Evolutionary conservation across 225 moss, liverwort and hornwort genomes (phyloP), one percentile per base, ranked within the genome.

Genomic region (Physcomitrium patens): DNA sequence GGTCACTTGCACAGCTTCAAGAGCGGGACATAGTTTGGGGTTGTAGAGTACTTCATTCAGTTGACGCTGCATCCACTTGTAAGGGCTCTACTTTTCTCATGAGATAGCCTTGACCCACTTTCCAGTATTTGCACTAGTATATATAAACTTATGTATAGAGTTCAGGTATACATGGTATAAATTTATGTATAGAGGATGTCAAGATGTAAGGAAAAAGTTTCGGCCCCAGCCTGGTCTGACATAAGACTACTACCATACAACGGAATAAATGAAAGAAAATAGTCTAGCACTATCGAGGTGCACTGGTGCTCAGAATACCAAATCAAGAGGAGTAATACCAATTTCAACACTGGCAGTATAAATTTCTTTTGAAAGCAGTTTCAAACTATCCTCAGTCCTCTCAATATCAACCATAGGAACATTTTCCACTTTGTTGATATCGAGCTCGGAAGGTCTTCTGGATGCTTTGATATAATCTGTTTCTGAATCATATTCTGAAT

Each of bases 401-500:
- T 44, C 76, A 42, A 53, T 70, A 37, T 70, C 67, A 75, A 81
- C 70, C 41, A 85, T 69, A 67, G 79, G 54, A 45, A 93, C 83
- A 55, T 73, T 79, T 48, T 94, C 89, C 81, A 89, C 91, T 71
- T 72, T 87, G 78, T 91, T 91, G 63, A 83, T 82, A 69, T 93
- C 97, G 59, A 97, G 86, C 76, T 93, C 97, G 31, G 88, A 89
- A 3, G 72, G 84, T 60, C 79, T 92, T 27, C 84, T 84, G 58
- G 94, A 89, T 77, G 93, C 76, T 63, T 94, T 87, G 28, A 97
- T 92, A 74, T 90, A 97, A 65, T 97, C 94, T 31, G 87, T 81
- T 45, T 88, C 75, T 54, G 94, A 93, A 78, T 97, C 86, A 24
- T 97, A 97, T 74, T 87, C 94, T 15, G 86, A 90, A 60, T 97